Evolutionary conservation across 768 basidiomycete genomes (phyloP), one percentile per base, ranked within the genome.

Genomic region (Lactifluus piperatus): DNA sequence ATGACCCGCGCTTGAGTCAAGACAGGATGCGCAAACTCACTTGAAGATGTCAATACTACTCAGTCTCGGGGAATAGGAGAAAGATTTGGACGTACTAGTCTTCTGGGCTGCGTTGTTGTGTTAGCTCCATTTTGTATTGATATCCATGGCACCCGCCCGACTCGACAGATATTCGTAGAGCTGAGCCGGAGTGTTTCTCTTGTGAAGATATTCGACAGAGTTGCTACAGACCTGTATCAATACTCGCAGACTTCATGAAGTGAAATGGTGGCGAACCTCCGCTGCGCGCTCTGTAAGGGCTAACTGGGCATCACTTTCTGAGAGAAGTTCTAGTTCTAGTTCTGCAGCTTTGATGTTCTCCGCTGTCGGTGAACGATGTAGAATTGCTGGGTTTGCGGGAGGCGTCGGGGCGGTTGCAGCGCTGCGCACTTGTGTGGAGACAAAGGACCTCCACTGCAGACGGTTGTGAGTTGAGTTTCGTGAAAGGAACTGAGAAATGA

Each of bases 121-220:
- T 86, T 4, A 97, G 78, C 56, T 87, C 84, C 80, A 98, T 82
- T 65, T 90, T 94, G 72, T 97, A 97, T 67, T 97, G 93, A 71
- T 97, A 97, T 37, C 95, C 95, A 69, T 98, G 94, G 68, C 95
- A 98, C 20, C 95, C 95, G 11, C 95, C 95, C 11, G 88, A 91
- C 67, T 97, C 93, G 26, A 97, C 92, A 1, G 84, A 76, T 63
- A 98, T 79, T 63, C 94, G 77, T 24, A 97, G 75, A 4, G 86
- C 90, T 22, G 89, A 77, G 50, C 80, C 67, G 0, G 82, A 71
- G 63, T 87, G 79, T 10, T 81, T 75, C 67, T 88, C 81, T 39
- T 82, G 76, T n/a, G 76, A 66, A 10, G 88, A 79, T 58, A 97
- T 89, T 45, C 73, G 71, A 45, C 77, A 76, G 2, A 97, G 76